Evolutionary conservation across 345 rosid species (phyloP), one percentile per base, ranked within the genome.

Genomic region (Dimocarpus longan): DNA sequence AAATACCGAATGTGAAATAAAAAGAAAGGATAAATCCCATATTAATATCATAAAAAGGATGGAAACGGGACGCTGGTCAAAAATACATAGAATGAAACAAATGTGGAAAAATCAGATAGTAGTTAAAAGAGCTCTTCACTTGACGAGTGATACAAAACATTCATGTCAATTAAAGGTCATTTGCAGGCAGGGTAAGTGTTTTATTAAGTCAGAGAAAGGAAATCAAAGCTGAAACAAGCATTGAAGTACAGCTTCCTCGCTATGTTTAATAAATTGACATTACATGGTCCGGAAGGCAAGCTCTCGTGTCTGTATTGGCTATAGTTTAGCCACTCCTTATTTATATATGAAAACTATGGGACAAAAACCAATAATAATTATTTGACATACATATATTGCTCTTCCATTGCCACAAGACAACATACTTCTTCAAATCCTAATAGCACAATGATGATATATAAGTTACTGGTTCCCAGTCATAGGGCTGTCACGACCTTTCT

Each of bases 401-500:
- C 19, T 73, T 40, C 46, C 40, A 19, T 67, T 5, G 37, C 57
- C 68, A 44, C 42, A n/a, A 21, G 39, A 19, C 16, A 48, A 12
- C 43, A 26, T 5, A 46, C 28, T 70, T 56, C 73, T 68, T 78
- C 28, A 40, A 63, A 24, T 26, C 21, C n/a, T 40, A 63, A 4
- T 10, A n/a, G 39, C 37, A 66, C 22, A 16, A 71, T 65, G 65
- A 19, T 68, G 24, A 78, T 1, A 48, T 3, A 42, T 19, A 54
- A 78, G 75, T 79, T 83, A 90, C 87, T 90, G 96, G 75, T 92
- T 90, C 70, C 92, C 92, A 1, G 91, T 76, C 3, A 82, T 65
- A 24, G 93, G 93, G 75, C 83, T 78, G 46, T 83, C 84, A 1
- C 71, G 85, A 32, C 81, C 81, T 80, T 91, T 90, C 89, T 90